A percentile compares a stretch with the other conserved stretches of the same genome.
phyloP scores from a whole-genome alignment of 495 filamentous ascomycete species.

The Lepraria neglecta region DNA sequence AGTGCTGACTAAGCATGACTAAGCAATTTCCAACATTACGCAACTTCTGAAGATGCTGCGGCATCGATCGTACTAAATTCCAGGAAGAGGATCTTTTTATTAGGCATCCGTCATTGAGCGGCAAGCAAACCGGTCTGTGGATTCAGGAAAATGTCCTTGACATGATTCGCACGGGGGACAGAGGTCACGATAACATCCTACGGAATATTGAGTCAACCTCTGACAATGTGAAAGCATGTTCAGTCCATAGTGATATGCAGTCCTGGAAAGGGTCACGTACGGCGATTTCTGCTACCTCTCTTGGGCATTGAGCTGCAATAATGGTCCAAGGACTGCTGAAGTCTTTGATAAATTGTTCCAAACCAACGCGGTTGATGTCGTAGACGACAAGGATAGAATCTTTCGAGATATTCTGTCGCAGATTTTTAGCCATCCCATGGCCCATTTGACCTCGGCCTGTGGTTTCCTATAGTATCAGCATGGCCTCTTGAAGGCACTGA shows the following conservation, averaged over 20 bases:
- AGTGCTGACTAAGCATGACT: too few relatives aligned
- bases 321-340: background rate
- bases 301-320: background rate
- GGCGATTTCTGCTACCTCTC: background rate
- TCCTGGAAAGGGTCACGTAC: background rate
- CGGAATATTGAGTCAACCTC: background rate
- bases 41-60: background rate
- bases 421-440: constrained; percentile 6
- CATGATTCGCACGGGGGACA: constrained; percentile 1
- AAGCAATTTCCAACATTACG: too few relatives aligned
- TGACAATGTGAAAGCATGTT: background rate
- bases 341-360: constrained; percentile 3
- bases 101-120: background rate
- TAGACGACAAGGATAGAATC: constrained; percentile 5
- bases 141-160: constrained; percentile 7
- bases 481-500: too few relatives aligned
- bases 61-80: constrained; percentile 8
- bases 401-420: background rate
- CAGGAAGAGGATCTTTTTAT: constrained; percentile 3
- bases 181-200: constrained; percentile 6
- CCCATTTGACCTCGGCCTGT: constrained; percentile 10
- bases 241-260: background rate
- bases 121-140: background rate
- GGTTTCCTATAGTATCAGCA: background rate
- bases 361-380: background rate